A percentile compares a stretch with the other conserved stretches of the same genome.
Evolutionary conservation across 495 filamentous ascomycete species (phyloP).

Genomic region (Patellaria atrata): DNA sequence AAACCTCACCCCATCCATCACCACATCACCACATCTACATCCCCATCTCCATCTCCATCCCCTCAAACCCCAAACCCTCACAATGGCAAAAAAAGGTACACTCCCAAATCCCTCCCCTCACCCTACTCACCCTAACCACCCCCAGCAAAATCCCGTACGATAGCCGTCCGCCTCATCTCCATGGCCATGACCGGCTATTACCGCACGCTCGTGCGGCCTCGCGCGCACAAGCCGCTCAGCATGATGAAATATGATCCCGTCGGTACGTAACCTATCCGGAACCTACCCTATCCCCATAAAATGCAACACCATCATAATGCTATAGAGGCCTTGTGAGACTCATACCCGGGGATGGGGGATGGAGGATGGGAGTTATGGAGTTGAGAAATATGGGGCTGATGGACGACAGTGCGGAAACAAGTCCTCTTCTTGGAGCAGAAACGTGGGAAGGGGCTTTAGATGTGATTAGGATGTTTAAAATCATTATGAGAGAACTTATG

Average conservation of each 20-base stretch:
- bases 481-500: no score
- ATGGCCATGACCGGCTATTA: constrained; percentile 99
- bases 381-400: constrained; percentile 4
- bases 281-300: background rate
- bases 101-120: background rate
- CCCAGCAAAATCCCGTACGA: constrained; percentile 79
- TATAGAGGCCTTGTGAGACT: constrained; percentile 1
- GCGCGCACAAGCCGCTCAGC: constrained; percentile 67
- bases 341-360: background rate
- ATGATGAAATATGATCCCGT: constrained; percentile 99
- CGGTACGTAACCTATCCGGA: constrained; percentile 49
- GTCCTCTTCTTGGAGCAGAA: constrained; percentile 90
- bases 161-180: constrained; percentile 85
- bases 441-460: no score
- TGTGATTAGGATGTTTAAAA: no score
- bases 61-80: no score
- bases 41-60: background rate
- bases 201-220: constrained; percentile 73
- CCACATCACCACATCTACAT: constrained; percentile 2
- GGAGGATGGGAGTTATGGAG: background rate
- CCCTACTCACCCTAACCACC: background rate
- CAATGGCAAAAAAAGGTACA: constrained; percentile 43
- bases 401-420: constrained; percentile 54
- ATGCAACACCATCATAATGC: background rate
- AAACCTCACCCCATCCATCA: background rate